A percentile compares a stretch with the other conserved stretches of the same genome.
Evolutionary conservation across 768 basidiomycete species (phyloP).

Genomic region (Macrolepiota albuminosa): DNA sequence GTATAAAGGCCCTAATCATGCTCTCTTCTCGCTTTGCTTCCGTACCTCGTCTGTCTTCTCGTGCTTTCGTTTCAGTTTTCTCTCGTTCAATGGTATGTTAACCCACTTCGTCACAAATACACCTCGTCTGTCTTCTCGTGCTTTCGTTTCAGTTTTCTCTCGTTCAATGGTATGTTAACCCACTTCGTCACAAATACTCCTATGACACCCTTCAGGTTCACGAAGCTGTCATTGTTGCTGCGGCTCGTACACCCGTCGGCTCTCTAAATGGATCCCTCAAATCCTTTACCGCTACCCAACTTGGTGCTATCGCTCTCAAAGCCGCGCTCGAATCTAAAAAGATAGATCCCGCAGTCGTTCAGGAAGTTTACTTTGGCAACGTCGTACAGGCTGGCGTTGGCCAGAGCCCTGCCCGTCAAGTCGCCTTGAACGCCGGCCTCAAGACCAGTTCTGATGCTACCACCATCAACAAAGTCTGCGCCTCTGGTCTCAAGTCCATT

Average conservation of each 20-base stretch:
- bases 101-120: slow-evolving; percentile 9
- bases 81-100: slow-evolving; percentile 47
- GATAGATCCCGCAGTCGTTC: slow-evolving; percentile 76
- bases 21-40: slow-evolving; percentile 38
- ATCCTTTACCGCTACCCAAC: slow-evolving; percentile 83
- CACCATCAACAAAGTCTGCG: slow-evolving; percentile 99
- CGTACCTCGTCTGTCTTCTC: slow-evolving; percentile 32
- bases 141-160: slow-evolving; percentile 30
- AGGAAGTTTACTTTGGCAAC: slow-evolving; percentile 97
- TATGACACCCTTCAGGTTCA: slow-evolving; percentile 34
- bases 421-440: slow-evolving; percentile 87
- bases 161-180: slow-evolving; percentile 47
- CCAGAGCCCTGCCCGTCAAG: slow-evolving; percentile 97
- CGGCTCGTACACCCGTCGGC: slow-evolving; percentile 90
- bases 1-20: slow-evolving; percentile 36
- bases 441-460: slow-evolving; percentile 87
- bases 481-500: slow-evolving; percentile 93
- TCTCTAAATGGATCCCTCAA: slow-evolving; percentile 90
- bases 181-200: slow-evolving; percentile 9
- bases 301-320: slow-evolving; percentile 86
- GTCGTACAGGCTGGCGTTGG: slow-evolving; percentile 97
- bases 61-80: slow-evolving; percentile 31
- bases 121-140: slow-evolving; percentile 32
- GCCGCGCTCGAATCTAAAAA: slow-evolving; percentile 80
- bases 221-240: slow-evolving; percentile 92